Percentiles rank a stretch among this genome's conserved stretches.
Evolutionary conservation across 2,329 filamentous ascomycete genomes (phyloP).

Genomic region (Exophiala sideris): DNA sequence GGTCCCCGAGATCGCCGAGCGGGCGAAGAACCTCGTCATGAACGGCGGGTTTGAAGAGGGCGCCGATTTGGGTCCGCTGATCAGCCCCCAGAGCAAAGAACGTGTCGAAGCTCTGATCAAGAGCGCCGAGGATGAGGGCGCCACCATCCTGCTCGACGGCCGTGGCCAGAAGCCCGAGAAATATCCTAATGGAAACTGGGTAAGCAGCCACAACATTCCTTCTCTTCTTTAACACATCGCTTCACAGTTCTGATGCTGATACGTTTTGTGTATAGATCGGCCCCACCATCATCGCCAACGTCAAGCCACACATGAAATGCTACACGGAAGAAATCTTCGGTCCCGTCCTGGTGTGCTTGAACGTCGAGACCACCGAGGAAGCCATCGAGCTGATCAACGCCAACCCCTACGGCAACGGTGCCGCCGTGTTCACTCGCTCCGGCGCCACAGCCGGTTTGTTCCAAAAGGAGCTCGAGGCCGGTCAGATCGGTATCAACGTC

Average conservation of each 20-base stretch:
- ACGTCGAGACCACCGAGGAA: slow-evolving; percentile 58
- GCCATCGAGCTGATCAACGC: slow-evolving; percentile 63
- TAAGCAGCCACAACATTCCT: no score
- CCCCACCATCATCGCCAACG: slow-evolving; percentile 63
- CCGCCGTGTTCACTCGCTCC: slow-evolving; percentile 58
- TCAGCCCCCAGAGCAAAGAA: slow-evolving; percentile 61
- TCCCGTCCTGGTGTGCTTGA: slow-evolving; percentile 62
- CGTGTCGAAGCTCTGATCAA: slow-evolving; percentile 60
- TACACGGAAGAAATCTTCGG: slow-evolving; percentile 67
- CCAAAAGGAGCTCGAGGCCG: slow-evolving; percentile 64
- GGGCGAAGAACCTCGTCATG: slow-evolving; percentile 58
- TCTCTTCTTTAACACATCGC: no score
- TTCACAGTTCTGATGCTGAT: no score
- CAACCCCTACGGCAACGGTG: slow-evolving; percentile 66
- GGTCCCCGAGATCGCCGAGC: slow-evolving; percentile 61
- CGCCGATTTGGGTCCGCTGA: slow-evolving; percentile 63
- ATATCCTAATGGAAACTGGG: slow-evolving; percentile 65
- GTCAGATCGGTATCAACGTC: slow-evolving; percentile 65
- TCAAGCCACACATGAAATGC: slow-evolving; percentile 64
- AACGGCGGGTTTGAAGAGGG: slow-evolving; percentile 63
- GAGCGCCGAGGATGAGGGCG: slow-evolving; percentile 61
- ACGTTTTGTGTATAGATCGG: slow-evolving; percentile 53
- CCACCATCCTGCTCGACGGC: slow-evolving; percentile 62
- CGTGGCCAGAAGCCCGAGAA: slow-evolving; percentile 59
- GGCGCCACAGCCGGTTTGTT: slow-evolving; percentile 60